phyloP scores from a whole-genome alignment of 345 rosid species.

The Eucalyptus cloeziana region DNA sequence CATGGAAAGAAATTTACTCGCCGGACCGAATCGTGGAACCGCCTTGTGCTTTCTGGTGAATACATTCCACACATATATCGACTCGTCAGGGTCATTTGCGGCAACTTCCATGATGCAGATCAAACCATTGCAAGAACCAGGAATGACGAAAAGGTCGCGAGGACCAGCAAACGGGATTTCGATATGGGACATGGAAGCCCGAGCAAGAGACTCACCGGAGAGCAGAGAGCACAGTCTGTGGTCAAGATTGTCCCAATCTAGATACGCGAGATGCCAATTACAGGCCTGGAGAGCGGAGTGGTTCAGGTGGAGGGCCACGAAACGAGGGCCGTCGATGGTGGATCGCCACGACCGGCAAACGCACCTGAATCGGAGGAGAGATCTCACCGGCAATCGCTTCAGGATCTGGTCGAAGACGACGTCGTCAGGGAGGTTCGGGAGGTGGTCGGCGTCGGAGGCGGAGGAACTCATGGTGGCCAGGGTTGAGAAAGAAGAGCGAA shows the following conservation, averaged over 20 bases:
- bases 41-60: no score
- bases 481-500: background rate
- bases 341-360: background rate
- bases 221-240: background rate
- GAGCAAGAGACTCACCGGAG: background rate
- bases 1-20: no score
- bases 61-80: no score
- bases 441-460: accelerated
- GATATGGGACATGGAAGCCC: background rate
- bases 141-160: accelerated
- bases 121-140: no score
- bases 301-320: background rate
- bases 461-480: no score
- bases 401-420: background rate
- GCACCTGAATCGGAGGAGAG: background rate
- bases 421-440: background rate
- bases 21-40: no score
- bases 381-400: background rate
- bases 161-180: background rate
- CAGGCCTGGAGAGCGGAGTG: background rate
- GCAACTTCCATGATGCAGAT: no score
- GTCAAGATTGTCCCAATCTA: background rate
- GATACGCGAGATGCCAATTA: background rate
- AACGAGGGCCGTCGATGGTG: background rate
- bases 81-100: no score